Evolutionary conservation across 805 yeast genomes (phyloP), one percentile per base, ranked within the genome.

Genomic region (Candida cerambycidarum): DNA sequence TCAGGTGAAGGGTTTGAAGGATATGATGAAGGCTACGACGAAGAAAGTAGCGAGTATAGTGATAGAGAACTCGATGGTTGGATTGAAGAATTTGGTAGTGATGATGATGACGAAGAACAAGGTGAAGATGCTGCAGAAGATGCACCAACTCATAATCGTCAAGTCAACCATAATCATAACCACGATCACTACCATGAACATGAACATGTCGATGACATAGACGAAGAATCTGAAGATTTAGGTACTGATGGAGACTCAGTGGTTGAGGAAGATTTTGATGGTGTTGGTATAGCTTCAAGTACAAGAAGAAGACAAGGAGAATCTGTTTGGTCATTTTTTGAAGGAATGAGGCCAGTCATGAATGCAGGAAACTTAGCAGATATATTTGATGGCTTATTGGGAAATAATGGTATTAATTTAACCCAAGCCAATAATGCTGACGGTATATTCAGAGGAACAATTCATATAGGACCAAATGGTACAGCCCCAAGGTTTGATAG

Each of bases 11-110:
- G 15, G 15, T 30, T 11, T 30, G 33, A 13, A 12, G 33, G 12
- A 13, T 57, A 65, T 13, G 32, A 17, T 13, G 21, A 19, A 15
- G 33, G 64, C 10, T 65, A 61, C 13, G 67, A 57, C 13, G 63
- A 54, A 15, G 61, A 54, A 18, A 51, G 48, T 37, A 61, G 65
- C 41, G 67, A 59, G 17, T 64, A 62, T 40, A 66, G 63, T 30
- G 68, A 62, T 25, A 70, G 56, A 14, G 72, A 65, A 35, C 54
- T 67, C 12, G 72, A 67, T 43, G 67, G 65, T 3, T 68, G 73
- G 73, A 57, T 67, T 32, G 70, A 65, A 42, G 69, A 62, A 27
- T 62, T 69, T 43, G 67, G 60, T 23, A 58, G 47, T 19, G 61
- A 56, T 10, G 52, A 42, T 7, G 58, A 50, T 10, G 51, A 51